Evolutionary conservation across 768 basidiomycete genomes (phyloP), one percentile per base, ranked within the genome.

Genomic region (Agrocybe chaxingu): DNA sequence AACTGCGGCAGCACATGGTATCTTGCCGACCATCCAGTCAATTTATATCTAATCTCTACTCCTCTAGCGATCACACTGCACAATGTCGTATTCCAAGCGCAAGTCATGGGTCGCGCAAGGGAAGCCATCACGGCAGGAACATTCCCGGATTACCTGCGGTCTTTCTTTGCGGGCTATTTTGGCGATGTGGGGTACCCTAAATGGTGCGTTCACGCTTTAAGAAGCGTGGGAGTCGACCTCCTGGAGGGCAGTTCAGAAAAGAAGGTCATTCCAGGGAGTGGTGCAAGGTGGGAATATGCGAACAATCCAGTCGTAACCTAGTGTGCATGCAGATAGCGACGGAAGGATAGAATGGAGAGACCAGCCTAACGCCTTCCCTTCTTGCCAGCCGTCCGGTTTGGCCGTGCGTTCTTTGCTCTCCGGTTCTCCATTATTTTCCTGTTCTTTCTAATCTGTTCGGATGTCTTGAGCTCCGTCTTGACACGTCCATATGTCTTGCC

Each of bases 181-280:
- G 84, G 80, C 6, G 75, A 81, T 48, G 69, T 73, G n/a, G 87
- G 86, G 8, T 92, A 93, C 63, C 92, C 92, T 0, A 81, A 83
- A 62, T 96, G 92, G 92, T 89, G 89, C 58, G 81, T 95, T 1
- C 87, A 91, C 59, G 93, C 92, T 8, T 68, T 96, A 45, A 73
- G 76, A 19, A 85, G 82, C 48, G 92, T 96, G 9, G 88, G 88
- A 0, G 89, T 96, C 0, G 91, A 96, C 62, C 66, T 95, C 39
- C 69, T 92, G 31, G 80, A 85, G 51, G 80, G 76, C 18, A 69
- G 63, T 18, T 60, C 69, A 29, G 63, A 76, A 19, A 65, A 72
- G 4, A 77, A 74, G 48, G 64, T 87, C 0, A 71, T 86, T 32
- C 62, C 77, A 8, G 89, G 88, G 2, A 73, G 71, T 38, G 87